A percentile compares a stretch with the other conserved stretches of the same genome.
These are phyloP conservation scores for Daldinia sp. DNA, from an alignment of 2,329 filamentous ascomycete genomes.

Conservation along the genomic window DNA sequence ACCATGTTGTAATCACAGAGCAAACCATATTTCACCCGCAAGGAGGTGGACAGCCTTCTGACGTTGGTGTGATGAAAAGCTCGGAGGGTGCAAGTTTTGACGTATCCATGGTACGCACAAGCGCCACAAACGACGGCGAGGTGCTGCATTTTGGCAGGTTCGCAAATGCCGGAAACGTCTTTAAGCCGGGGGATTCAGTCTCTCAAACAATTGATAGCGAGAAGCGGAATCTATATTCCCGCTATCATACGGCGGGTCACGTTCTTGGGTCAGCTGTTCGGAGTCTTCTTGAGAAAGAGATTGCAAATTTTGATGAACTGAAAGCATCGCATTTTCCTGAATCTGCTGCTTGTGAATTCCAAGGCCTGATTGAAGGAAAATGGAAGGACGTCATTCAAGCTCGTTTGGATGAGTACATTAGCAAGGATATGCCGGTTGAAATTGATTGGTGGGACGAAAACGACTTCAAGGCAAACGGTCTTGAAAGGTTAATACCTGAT, in stretches of 20 bases:
- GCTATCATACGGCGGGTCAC: conserved; percentile 78
- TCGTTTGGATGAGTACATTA: conserved; percentile 66
- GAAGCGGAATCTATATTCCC: conserved; percentile 69
- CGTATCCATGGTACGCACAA: conserved; percentile 66
- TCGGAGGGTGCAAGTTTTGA: conserved; percentile 52
- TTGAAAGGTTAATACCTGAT: conserved; percentile 65
- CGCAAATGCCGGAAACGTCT: conserved; percentile 39
- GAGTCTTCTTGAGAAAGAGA: conserved; percentile 59
- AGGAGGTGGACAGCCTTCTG: conserved; percentile 77
- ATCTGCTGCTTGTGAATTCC: conserved; percentile 72
- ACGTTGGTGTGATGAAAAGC: conserved; percentile 65
- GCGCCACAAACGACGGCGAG: conserved; percentile 56
- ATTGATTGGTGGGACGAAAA: conserved; percentile 74
- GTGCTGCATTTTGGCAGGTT: conserved; percentile 74
- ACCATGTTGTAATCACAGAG: conserved; percentile 67
- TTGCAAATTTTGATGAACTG: conserved; percentile 67
- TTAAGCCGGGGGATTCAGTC: conserved; percentile 55
- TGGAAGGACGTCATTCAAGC: conserved; percentile 69
- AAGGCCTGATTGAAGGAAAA: conserved; percentile 70
- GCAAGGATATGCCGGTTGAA: conserved; percentile 63
- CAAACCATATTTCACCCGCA: conserved; percentile 80
- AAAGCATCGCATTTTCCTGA: conserved; percentile 78
- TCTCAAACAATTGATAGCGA: conserved; percentile 67
- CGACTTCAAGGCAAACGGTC: conserved; percentile 62
- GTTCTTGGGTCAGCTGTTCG: conserved; percentile 74